Evolutionary conservation across 139 green algal species (phyloP).

Genomic region (Closterium sp.): DNA sequence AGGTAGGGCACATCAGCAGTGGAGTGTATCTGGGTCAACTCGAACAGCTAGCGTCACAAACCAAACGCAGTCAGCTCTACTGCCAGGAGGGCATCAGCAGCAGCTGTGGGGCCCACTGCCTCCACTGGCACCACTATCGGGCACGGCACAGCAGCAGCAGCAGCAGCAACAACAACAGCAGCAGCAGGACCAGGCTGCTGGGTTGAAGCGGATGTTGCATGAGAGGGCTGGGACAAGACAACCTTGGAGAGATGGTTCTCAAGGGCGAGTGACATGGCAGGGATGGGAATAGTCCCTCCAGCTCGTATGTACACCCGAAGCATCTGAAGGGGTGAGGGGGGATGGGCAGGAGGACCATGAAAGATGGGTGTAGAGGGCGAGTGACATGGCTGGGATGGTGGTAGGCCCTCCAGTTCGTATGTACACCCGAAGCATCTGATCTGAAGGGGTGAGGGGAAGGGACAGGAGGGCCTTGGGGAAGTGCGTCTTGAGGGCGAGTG

Average conservation of each 20-base stretch:
- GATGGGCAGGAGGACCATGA: no score
- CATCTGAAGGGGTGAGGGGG: no score
- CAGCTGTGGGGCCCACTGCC: background rate
- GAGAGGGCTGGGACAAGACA: background rate
- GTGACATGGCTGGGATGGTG: no score
- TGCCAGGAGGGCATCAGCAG: slow-evolving; percentile 12
- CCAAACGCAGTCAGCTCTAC: background rate
- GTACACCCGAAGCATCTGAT: no score
- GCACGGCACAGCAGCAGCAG: background rate
- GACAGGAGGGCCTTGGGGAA: background rate
- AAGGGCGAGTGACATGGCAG: background rate
- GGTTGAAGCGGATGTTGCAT: background rate
- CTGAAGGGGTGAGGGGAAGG: no score
- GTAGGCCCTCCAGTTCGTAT: no score
- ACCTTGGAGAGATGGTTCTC: background rate
- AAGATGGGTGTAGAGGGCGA: no score
- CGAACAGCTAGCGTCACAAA: no score
- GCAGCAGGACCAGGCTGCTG: background rate
- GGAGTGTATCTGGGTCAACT: no score
- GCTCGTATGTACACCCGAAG: background rate
- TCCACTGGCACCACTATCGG: background rate
- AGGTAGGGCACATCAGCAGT: background rate
- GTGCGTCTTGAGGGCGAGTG: background rate
- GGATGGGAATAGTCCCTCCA: background rate
- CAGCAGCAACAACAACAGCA: background rate